Percentiles rank a stretch among this genome's conserved stretches.
These are phyloP conservation scores for Pseudoturritis turrita DNA, from an alignment of 345 rosid genomes.

Conservation along the genomic window DNA sequence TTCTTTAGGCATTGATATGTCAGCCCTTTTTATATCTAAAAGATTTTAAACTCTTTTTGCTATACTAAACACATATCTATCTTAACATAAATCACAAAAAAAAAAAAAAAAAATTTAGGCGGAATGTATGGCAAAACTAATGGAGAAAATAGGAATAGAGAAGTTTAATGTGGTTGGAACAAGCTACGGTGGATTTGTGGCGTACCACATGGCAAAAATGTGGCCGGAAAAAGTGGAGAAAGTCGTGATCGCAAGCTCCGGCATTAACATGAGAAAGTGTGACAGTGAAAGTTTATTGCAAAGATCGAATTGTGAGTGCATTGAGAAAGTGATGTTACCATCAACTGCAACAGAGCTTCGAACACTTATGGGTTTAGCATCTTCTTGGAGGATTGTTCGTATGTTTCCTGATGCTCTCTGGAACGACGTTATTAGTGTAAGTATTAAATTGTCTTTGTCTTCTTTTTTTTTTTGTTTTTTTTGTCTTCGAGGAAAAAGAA, in stretches of 20 bases:
- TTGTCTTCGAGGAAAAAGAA: not conserved
- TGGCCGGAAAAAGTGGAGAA: constrained; percentile 66
- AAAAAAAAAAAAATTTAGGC: constrained; percentile 35
- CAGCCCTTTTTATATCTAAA: not conserved
- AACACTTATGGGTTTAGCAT: constrained; percentile 46
- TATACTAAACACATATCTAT: not conserved
- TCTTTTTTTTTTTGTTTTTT: not conserved
- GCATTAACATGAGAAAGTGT: constrained; percentile 50
- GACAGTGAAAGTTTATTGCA: constrained; percentile 47
- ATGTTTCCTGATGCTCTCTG: constrained; percentile 56
- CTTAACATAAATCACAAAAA: not conserved
- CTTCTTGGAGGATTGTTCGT: constrained; percentile 23
- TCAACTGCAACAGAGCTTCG: constrained; percentile 53
- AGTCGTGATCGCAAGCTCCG: constrained; percentile 87
- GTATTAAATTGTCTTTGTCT: constrained; percentile 15
- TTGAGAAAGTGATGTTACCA: constrained; percentile 73
- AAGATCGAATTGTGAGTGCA: constrained; percentile 41
- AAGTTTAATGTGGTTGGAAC: constrained; percentile 64
- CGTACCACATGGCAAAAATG: constrained; percentile 73
- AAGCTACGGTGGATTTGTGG: constrained; percentile 91
- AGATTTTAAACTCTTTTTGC: not conserved
- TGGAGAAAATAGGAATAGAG: constrained; percentile 43
- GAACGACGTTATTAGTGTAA: constrained; percentile 57
- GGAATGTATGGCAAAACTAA: constrained; percentile 43
- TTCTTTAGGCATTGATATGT: not conserved